Evolutionary conservation across 345 rosid genomes (phyloP).

Genomic region (Gossypium herbaceum): DNA sequence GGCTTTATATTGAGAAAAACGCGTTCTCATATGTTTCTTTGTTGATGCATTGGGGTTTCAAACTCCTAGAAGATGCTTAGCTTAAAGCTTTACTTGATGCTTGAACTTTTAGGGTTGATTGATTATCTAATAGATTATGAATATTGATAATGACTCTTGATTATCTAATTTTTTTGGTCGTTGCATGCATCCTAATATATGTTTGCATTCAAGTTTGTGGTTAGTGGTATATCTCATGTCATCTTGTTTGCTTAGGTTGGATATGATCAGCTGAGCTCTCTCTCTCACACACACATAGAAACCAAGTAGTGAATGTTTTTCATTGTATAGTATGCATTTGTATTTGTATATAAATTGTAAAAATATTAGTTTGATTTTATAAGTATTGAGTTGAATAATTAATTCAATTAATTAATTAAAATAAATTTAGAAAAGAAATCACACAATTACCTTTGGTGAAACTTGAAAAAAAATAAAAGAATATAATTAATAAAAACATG

Average conservation of each 20-base stretch:
- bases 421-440: too few species aligned
- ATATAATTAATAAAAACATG: too few species aligned
- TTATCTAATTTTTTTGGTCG: not conserved
- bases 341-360: too few species aligned
- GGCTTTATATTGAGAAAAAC: slow-evolving; percentile 79
- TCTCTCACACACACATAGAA: too few species aligned
- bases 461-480: too few species aligned
- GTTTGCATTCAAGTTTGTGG: not conserved
- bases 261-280: slow-evolving; percentile 41
- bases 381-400: too few species aligned
- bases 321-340: slow-evolving; percentile 2
- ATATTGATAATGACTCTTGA: not conserved
- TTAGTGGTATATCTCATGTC: not conserved
- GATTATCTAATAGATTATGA: not conserved
- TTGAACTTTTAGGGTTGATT: slow-evolving; percentile 55
- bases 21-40: slow-evolving; percentile 45
- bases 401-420: too few species aligned
- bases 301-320: slow-evolving; percentile 14
- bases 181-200: not conserved
- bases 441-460: too few species aligned
- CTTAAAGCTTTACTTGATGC: not conserved
- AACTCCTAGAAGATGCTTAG: not conserved
- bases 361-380: too few species aligned
- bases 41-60: not conserved
- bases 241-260: not conserved